Conservation (phyloP, 2,329 filamentous ascomycete species). For the Aspergillus sp. region DNA sequence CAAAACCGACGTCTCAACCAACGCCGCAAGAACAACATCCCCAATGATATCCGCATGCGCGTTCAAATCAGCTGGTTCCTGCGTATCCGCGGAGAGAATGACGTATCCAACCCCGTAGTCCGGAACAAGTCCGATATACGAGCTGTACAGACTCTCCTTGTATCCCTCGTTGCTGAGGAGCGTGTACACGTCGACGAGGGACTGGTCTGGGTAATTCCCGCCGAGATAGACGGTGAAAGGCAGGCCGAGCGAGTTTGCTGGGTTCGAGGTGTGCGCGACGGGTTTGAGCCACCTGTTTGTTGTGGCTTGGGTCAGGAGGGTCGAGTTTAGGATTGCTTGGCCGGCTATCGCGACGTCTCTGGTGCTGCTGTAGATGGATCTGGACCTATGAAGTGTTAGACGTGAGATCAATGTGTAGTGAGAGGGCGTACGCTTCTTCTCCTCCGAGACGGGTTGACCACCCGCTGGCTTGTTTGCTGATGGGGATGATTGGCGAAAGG, state of each 20-base stretch:
- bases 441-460: not conserved
- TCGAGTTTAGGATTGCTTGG: slow-evolving; percentile 39
- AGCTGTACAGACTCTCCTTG: slow-evolving; percentile 32
- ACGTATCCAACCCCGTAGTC: slow-evolving; percentile 37
- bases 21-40: slow-evolving; percentile 20
- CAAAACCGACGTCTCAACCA: slow-evolving; percentile 18
- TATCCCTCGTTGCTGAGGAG: slow-evolving; percentile 23
- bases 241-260: slow-evolving; percentile 34
- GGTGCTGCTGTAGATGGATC: slow-evolving; percentile 34
- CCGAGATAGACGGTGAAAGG: slow-evolving; percentile 40
- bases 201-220: slow-evolving; percentile 15
- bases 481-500: not conserved
- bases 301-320: slow-evolving; percentile 31
- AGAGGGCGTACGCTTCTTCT: not conserved
- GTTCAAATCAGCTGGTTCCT: slow-evolving; percentile 18
- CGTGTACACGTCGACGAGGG: slow-evolving; percentile 38
- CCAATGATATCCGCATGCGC: slow-evolving; percentile 30
- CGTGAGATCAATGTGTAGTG: not conserved
- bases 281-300: slow-evolving; percentile 46
- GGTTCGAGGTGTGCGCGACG: slow-evolving; percentile 35
- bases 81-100: slow-evolving; percentile 29
- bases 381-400: slow-evolving; percentile 16
- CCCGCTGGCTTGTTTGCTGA: not conserved
- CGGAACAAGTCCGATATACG: slow-evolving; percentile 34
- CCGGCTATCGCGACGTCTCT: slow-evolving; percentile 41